Conservation (phyloP, 2,329 filamentous ascomycete genomes). For the Zasmidium cellare region DNA sequence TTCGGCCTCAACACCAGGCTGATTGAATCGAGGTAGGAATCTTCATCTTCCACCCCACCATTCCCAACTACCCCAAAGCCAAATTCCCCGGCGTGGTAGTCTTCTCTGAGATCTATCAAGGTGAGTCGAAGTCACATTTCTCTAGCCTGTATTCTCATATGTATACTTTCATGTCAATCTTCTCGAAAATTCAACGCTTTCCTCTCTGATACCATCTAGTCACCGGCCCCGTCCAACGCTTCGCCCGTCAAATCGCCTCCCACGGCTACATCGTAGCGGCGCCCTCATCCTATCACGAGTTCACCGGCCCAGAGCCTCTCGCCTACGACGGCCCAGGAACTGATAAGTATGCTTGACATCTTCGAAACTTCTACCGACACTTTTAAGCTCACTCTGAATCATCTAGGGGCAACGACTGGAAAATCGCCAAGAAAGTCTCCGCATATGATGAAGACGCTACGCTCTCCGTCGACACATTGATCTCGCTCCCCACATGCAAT, state of each 20-base stretch:
- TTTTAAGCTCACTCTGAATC: too few species aligned
- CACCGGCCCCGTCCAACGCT: slow-evolving; percentile 84
- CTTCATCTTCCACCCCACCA: slow-evolving; percentile 82
- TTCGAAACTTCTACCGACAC: too few species aligned
- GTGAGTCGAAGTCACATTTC: slow-evolving; percentile 44
- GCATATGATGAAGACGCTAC: slow-evolving; percentile 71
- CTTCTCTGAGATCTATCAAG: slow-evolving; percentile 96
- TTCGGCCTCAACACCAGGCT: slow-evolving; percentile 23
- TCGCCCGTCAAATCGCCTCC: slow-evolving; percentile 86
- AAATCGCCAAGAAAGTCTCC: slow-evolving; percentile 73
- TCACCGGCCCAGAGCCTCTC: slow-evolving; percentile 78
- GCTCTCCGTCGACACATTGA: slow-evolving; percentile 43
- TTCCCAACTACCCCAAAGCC: slow-evolving; percentile 83
- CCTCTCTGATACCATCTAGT: slow-evolving; percentile 54
- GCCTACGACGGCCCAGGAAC: slow-evolving; percentile 87
- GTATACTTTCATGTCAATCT: too few species aligned
- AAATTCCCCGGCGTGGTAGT: slow-evolving; percentile 85
- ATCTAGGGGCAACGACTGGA: slow-evolving; percentile 80
- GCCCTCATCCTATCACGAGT: slow-evolving; percentile 90
- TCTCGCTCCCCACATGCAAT: slow-evolving; percentile 55
- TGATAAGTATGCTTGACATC: slow-evolving; percentile 61
- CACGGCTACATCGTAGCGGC: slow-evolving; percentile 93
- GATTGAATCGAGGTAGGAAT: slow-evolving; percentile 60
- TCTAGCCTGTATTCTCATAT: background rate
- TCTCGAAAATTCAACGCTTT: background rate